Base-by-base conservation (phyloP, 2,329 filamentous ascomycete genomes). In the Cladosporium sp. region DNA sequence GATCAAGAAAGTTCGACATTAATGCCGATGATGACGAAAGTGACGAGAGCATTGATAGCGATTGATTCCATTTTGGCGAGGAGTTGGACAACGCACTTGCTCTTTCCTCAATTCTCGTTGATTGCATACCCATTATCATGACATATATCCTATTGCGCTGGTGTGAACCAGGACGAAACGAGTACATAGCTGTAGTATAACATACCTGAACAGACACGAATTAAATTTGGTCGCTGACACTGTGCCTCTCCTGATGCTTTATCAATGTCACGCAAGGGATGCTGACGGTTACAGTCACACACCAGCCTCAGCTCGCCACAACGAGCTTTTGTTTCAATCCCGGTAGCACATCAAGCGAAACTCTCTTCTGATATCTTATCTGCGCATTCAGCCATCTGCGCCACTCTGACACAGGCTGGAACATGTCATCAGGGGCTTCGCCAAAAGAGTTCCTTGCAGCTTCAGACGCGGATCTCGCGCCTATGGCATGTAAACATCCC, bases 401-500 rank as follows among this genome's bases (percentile, higher is more conserved):
- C 47, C 47, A 50, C 47, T 37, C 9, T 37, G 20, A 51, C 34
- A 15, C 49, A 22, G n/a, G 15, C 51, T 42, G 38, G 51, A 54
- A 54, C 54, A 47, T 50, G 15, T 17, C 43, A 30, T 39, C 20
- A 34, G 25, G 34, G 55, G 45, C 40, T 28, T 28, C 38, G 14
- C 12, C 22, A 25, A 52, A 38, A 42, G 8, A n/a, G 19, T 19
- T 36, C 56, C 56, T 59, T 59, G 56, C 56, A 42, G 49, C 38
- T n/a, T 8, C 6, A 22, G 39, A 45, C 38, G 39, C 51, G 51
- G 17, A 20, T 38, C 22, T 52, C 55, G 55, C 45, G 37, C 36
- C 56, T 40, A 20, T 59, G 56, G 56, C 47, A 59, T 59, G 56
- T 59, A 59, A 59, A 52, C 56, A 52, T 47, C 51, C 51, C 51